A percentile compares a stretch with the other conserved stretches of the same genome.
Conservation (phyloP, 371 early-diverging fungal species). For the Lichtheimia corymbifera region DNA sequence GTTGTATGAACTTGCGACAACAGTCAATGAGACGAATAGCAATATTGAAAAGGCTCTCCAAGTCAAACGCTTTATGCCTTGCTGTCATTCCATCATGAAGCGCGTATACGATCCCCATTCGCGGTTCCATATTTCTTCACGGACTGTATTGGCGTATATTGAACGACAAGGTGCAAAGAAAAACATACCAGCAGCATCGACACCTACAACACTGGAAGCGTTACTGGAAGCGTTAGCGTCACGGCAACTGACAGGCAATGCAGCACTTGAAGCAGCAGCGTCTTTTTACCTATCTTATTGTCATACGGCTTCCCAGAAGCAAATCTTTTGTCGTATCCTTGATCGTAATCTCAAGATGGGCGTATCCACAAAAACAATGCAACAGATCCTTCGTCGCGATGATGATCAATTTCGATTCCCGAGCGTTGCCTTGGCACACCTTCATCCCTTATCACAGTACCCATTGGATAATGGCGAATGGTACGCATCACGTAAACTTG, state of each 20-base stretch:
- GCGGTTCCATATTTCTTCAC: conserved; percentile 37
- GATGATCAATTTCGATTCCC: conserved; percentile 1
- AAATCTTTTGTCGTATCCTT: conserved; percentile 51
- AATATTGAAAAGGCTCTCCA: conserved; percentile 19
- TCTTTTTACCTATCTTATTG: conserved; percentile 33
- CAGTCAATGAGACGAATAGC: conserved; percentile 38
- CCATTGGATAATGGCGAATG: conserved; percentile 19
- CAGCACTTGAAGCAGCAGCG: conserved; percentile 39
- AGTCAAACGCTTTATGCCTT: conserved; percentile 21
- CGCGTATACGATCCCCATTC: conserved; percentile 56
- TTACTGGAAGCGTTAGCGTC: conserved; percentile 48
- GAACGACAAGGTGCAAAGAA: conserved; percentile 7
- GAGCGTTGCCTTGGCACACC: conserved; percentile 44
- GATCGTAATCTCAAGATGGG: conserved; percentile 62
- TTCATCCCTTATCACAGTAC: neutral
- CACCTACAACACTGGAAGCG: conserved; percentile 9
- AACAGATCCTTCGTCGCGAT: conserved; percentile 18
- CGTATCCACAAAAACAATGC: conserved; percentile 37
- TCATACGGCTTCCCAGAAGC: conserved; percentile 22
- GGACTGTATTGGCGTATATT: conserved; percentile 21
- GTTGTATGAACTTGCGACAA: conserved; percentile 27
- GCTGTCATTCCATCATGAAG: conserved; percentile 36
- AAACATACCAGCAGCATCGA: neutral
- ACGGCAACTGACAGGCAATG: conserved; percentile 45
- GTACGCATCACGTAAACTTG: conserved; percentile 62